Conservation (phyloP, 73 alveolate genomes). For the Breviolum minutum region DNA sequence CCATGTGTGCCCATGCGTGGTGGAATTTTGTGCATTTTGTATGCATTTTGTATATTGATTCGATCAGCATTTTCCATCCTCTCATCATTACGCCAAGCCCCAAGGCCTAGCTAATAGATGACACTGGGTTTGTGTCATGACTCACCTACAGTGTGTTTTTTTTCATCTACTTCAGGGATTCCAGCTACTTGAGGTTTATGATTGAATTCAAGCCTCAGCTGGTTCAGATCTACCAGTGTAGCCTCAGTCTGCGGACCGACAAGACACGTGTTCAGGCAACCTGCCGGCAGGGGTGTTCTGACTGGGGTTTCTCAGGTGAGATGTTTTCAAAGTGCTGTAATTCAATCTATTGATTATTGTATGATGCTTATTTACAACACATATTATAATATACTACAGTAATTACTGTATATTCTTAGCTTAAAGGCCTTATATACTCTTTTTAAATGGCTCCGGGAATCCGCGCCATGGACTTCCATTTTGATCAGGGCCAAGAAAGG, state of each 20-base stretch:
- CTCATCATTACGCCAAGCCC: background rate
- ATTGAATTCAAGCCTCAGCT: conserved; percentile 86
- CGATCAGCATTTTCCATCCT: background rate
- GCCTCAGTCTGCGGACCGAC: conserved; percentile 71
- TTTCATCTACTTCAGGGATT: no score
- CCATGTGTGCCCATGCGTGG: background rate
- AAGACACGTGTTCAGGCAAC: conserved; percentile 76
- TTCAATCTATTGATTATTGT: no score
- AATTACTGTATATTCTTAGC: no score
- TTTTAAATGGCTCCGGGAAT: no score
- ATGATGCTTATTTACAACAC: no score
- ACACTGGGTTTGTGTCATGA: background rate
- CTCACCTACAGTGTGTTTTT: background rate
- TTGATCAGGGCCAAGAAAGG: no score
- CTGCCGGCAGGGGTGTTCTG: background rate
- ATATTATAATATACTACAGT: no score
- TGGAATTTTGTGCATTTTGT: background rate
- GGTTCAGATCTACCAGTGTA: conserved; percentile 87
- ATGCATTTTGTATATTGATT: background rate
- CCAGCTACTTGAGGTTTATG: conserved; percentile 41
- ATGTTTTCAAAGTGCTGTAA: no score
- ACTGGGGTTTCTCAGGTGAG: no score
- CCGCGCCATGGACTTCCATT: no score
- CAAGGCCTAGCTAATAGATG: background rate
- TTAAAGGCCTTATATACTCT: no score